These are phyloP conservation scores for Paramecium sonneborni DNA, from an alignment of 73 alveolate species.

Conservation along the genomic window DNA sequence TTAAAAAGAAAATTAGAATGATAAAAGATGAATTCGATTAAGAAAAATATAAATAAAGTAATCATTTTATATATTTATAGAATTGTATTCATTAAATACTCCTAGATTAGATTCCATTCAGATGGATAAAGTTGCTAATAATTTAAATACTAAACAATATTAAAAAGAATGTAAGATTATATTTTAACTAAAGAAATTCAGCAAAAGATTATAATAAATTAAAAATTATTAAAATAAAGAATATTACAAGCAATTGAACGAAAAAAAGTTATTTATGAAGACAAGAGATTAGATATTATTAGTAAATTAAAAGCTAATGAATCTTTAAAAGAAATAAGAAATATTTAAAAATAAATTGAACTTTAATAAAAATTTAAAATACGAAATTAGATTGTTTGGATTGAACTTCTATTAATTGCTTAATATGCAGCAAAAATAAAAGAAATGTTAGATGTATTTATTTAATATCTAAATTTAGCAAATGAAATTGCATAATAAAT, in stretches of 20 bases:
- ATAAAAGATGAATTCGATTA: neutral
- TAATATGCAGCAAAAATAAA: neutral
- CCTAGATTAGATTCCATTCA: neutral
- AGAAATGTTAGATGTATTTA: neutral
- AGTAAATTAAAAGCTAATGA: conserved; percentile 10
- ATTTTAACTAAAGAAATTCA: neutral
- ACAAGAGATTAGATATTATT: neutral
- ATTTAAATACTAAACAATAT: neutral
- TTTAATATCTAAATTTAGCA: neutral
- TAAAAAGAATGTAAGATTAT: neutral
- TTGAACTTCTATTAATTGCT: neutral
- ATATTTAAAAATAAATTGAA: neutral
- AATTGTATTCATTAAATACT: neutral
- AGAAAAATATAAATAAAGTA: conserved; percentile 13
- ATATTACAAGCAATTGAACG: neutral
- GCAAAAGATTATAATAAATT: neutral
- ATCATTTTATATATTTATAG: neutral
- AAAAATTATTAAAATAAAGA: neutral
- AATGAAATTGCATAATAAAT: neutral
- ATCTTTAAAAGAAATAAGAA: conserved; percentile 14
- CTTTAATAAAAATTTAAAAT: neutral
- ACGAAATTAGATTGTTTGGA: neutral
- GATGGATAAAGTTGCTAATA: neutral
- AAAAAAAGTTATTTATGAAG: neutral
- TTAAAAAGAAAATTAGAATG: neutral